Evolutionary conservation across 1,284 basidiomycete species (phyloP).

Genomic region (Cutaneotrichosporon sp.): DNA sequence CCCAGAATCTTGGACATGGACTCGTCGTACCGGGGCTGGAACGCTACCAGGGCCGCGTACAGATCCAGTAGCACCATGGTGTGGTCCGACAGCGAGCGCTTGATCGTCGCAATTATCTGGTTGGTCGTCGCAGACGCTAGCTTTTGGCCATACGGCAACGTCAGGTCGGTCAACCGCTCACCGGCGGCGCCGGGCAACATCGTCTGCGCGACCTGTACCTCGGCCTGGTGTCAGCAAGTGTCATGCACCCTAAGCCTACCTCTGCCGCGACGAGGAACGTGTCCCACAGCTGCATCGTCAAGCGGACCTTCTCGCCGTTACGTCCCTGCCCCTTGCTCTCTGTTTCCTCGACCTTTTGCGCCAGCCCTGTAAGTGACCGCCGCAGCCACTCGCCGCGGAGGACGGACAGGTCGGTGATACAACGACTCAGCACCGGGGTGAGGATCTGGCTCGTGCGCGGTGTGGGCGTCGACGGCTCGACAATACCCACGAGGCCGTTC

Average conservation of each 20-base stretch:
- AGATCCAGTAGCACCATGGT: slow-evolving; percentile 43
- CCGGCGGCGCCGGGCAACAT: slow-evolving; percentile 37
- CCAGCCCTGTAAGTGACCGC: slow-evolving; percentile 21
- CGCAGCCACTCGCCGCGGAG: slow-evolving; percentile 36
- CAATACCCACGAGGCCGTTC: slow-evolving; percentile 17
- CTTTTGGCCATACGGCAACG: slow-evolving; percentile 22
- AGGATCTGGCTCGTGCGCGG: slow-evolving; percentile 28
- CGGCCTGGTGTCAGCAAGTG: slow-evolving; percentile 28
- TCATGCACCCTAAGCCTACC: slow-evolving; percentile 22
- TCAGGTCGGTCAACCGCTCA: slow-evolving; percentile 25
- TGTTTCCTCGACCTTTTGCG: slow-evolving; percentile 31
- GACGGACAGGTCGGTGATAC: slow-evolving; percentile 22
- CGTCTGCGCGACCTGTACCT: slow-evolving; percentile 34
- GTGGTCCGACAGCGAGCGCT: slow-evolving; percentile 33
- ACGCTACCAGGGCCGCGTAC: slow-evolving; percentile 30
- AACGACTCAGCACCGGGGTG: slow-evolving; percentile 26
- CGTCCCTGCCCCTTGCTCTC: slow-evolving; percentile 34
- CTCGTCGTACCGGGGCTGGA: slow-evolving; percentile 31
- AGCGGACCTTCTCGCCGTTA: slow-evolving; percentile 32
- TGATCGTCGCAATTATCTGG: slow-evolving; percentile 34
- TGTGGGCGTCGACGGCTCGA: slow-evolving; percentile 19
- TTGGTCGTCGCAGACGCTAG: slow-evolving; percentile 26
- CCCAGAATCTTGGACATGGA: slow-evolving; percentile 21
- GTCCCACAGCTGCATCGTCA: slow-evolving; percentile 32
- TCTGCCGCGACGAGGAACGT: slow-evolving; percentile 33